Conservation (phyloP, 108 stramenopile species). For the Epipyxis sp. region DNA sequence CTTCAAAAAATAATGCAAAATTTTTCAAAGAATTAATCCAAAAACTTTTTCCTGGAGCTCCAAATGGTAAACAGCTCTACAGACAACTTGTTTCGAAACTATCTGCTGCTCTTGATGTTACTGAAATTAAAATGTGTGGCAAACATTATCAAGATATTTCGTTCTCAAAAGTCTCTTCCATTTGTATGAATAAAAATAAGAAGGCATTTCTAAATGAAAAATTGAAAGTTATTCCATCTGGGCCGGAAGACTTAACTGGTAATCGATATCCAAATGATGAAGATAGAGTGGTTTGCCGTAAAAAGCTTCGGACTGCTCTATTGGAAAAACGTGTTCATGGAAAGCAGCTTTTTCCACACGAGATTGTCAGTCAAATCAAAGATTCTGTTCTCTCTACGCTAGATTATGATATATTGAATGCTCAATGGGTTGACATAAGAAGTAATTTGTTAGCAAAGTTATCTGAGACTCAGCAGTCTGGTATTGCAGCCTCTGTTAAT, state of each 20-base stretch:
- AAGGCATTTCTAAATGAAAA: conserved; percentile 15
- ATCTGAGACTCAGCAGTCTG: neutral
- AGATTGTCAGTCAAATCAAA: conserved; percentile 47
- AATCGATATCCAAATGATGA: conserved; percentile 34
- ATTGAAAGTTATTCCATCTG: no score
- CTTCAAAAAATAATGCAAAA: neutral
- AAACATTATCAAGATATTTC: neutral
- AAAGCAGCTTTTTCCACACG: conserved; percentile 49
- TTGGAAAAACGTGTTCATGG: conserved; percentile 47
- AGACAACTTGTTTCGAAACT: neutral
- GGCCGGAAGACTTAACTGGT: no score
- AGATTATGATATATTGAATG: conserved; percentile 39
- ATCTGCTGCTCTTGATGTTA: neutral
- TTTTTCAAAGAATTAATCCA: neutral
- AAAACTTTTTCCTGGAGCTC: neutral
- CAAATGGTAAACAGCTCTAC: neutral
- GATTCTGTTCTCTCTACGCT: neutral
- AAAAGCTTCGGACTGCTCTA: conserved; percentile 28
- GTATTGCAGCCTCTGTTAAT: conserved; percentile 17
- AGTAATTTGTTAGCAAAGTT: conserved; percentile 35
- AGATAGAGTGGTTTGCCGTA: conserved; percentile 33
- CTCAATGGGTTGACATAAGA: conserved; percentile 55
- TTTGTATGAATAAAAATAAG: neutral
- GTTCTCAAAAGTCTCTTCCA: neutral
- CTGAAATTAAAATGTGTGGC: conserved; percentile 24